These are phyloP conservation scores for Kodamaea neixiangensis DNA, from an alignment of 805 yeast genomes.

Conservation along the genomic window DNA sequence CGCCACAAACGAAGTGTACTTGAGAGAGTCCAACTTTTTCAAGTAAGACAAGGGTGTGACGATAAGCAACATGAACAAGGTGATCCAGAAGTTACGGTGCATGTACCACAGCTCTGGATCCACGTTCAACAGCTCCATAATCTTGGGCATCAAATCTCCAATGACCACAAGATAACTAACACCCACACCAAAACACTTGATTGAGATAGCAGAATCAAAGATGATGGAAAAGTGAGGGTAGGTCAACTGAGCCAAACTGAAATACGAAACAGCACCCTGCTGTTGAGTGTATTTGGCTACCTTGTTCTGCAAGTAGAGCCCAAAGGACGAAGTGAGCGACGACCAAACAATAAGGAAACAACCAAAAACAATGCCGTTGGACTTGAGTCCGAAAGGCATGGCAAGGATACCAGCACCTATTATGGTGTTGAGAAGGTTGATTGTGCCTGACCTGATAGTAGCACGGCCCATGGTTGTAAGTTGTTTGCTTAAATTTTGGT, in stretches of 20 bases:
- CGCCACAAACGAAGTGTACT: conserved; percentile 71
- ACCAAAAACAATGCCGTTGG: conserved; percentile 68
- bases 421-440: conserved; percentile 73
- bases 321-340: conserved; percentile 66
- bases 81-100: conserved; percentile 54
- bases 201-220: conserved; percentile 73
- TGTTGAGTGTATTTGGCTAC: conserved; percentile 55
- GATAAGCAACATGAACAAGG: conserved; percentile 49
- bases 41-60: conserved; percentile 66
- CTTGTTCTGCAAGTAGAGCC: conserved; percentile 61
- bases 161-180: conserved; percentile 70
- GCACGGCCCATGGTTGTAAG: conserved; percentile 17
- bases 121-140: conserved; percentile 41
- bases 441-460: conserved; percentile 27
- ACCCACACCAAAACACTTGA: conserved; percentile 81
- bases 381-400: conserved; percentile 68
- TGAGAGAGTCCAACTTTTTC: conserved; percentile 65
- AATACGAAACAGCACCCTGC: conserved; percentile 43
- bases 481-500: not conserved
- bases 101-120: conserved; percentile 22
- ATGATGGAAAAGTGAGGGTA: conserved; percentile 68
- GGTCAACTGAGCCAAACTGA: conserved; percentile 54
- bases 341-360: conserved; percentile 56
- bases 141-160: conserved; percentile 74
- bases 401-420: conserved; percentile 81